Conservation (phyloP, 1,284 basidiomycete genomes). For the Apiotrichum gamsii region DNA sequence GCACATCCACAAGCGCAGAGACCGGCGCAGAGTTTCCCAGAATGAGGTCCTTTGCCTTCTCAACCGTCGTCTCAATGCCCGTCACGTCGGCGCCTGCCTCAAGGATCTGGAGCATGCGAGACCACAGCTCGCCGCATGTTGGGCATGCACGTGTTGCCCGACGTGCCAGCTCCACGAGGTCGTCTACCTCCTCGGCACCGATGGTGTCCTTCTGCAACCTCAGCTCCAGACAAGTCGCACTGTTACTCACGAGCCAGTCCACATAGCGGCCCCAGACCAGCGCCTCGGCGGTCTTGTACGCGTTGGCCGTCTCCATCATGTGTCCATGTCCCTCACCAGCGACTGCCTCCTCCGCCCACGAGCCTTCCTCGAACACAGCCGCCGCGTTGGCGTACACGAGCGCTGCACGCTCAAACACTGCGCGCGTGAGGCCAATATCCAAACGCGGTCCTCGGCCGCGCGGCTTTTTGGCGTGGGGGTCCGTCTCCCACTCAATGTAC, state of each 20-base stretch:
- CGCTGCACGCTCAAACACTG: constrained; percentile 71
- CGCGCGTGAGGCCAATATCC: constrained; percentile 57
- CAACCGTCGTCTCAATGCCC: constrained; percentile 5
- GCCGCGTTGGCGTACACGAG: constrained; percentile 53
- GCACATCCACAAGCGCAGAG: constrained; percentile 12
- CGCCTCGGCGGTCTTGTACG: constrained; percentile 40
- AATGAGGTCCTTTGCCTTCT: constrained; percentile 10
- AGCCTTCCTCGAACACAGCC: constrained; percentile 38
- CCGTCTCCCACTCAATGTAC: constrained; percentile 43
- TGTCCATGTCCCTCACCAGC: constrained; percentile 31
- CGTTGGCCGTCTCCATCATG: constrained; percentile 18
- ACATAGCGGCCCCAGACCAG: constrained; percentile 37
- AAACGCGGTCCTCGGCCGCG: constrained; percentile 15
- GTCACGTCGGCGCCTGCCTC: constrained; percentile 6
- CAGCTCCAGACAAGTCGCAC: background rate
- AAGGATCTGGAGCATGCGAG: constrained; percentile 19
- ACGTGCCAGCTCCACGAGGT: constrained; percentile 50
- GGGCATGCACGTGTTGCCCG: constrained; percentile 39
- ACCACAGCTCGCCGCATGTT: constrained; percentile 34
- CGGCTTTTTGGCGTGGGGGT: constrained; percentile 54
- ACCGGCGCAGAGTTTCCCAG: constrained; percentile 7
- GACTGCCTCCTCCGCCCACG: constrained; percentile 58
- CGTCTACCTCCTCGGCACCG: constrained; percentile 53
- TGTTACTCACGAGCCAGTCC: constrained; percentile 27
- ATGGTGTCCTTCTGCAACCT: constrained; percentile 42